These are phyloP conservation scores for Grosmannia serpens DNA, from an alignment of 2,329 filamentous ascomycete genomes.

Conservation along the genomic window DNA sequence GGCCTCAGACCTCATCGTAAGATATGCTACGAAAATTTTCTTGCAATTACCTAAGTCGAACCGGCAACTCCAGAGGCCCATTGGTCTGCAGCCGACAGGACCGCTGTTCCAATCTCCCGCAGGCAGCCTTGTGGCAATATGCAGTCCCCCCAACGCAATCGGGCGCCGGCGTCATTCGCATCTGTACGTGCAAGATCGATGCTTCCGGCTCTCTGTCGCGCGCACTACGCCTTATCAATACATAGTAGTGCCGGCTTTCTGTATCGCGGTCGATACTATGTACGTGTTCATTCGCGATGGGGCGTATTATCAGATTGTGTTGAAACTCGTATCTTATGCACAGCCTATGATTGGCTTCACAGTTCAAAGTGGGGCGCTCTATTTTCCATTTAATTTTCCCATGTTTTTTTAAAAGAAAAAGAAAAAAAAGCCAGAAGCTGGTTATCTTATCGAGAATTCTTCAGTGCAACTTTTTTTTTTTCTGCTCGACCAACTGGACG, in stretches of 20 bases:
- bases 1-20: not conserved
- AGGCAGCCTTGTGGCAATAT: slow-evolving; percentile 1
- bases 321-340: not conserved
- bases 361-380: not conserved
- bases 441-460: slow-evolving; percentile 2
- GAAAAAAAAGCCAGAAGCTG: not conserved
- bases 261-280: not conserved
- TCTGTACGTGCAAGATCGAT: not conserved
- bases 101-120: not conserved
- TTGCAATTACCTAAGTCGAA: slow-evolving; percentile 1
- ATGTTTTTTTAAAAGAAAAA: not conserved
- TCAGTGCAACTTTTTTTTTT: not conserved
- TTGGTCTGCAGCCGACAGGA: not conserved
- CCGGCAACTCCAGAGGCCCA: not conserved
- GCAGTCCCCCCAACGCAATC: not conserved
- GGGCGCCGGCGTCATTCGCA: not conserved
- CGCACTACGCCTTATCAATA: not conserved
- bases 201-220: not conserved
- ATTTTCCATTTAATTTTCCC: not conserved
- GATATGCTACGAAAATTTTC: slow-evolving; percentile 1
- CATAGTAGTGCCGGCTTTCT: not conserved
- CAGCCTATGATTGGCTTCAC: not conserved
- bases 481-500: too few species aligned
- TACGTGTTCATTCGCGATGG: not conserved
- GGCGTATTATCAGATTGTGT: not conserved